Evolutionary conservation across 1,284 basidiomycete genomes (phyloP).

Genomic region (Ganoderma lingzhi): DNA sequence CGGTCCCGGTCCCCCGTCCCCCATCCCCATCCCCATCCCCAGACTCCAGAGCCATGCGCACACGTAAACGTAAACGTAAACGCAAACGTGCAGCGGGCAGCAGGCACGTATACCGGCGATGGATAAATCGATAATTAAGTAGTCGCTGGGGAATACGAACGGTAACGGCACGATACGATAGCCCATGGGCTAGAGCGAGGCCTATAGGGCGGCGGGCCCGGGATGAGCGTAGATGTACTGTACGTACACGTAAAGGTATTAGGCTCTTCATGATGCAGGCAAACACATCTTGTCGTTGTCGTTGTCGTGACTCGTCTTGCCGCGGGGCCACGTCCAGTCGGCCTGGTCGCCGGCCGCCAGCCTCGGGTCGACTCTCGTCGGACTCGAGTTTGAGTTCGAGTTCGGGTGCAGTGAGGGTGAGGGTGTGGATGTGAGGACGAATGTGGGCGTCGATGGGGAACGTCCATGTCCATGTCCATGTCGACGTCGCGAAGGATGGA

Average conservation of each 20-base stretch:
- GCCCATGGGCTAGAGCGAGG: not conserved
- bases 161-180: constrained; percentile 1
- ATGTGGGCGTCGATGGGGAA: not conserved
- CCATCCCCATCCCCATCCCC: too few relatives aligned
- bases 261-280: not conserved
- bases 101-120: too few relatives aligned
- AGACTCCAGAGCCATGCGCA: not conserved
- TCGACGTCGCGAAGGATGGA: too few relatives aligned
- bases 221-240: not conserved
- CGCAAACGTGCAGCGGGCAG: not conserved
- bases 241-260: not conserved
- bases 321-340: not conserved
- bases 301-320: not conserved
- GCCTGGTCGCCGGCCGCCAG: not conserved
- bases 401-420: not conserved
- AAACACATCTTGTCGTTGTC: not conserved
- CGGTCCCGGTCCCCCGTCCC: too few relatives aligned
- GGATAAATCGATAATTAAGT: not conserved
- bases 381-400: not conserved
- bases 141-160: not conserved
- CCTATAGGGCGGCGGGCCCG: not conserved
- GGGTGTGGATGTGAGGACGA: not conserved
- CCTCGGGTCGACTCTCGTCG: not conserved
- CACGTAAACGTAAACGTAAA: not conserved
- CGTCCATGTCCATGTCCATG: too few relatives aligned